phyloP scores from a whole-genome alignment of 371 early-diverging fungal genomes.

The Dentiscutata heterogama region DNA sequence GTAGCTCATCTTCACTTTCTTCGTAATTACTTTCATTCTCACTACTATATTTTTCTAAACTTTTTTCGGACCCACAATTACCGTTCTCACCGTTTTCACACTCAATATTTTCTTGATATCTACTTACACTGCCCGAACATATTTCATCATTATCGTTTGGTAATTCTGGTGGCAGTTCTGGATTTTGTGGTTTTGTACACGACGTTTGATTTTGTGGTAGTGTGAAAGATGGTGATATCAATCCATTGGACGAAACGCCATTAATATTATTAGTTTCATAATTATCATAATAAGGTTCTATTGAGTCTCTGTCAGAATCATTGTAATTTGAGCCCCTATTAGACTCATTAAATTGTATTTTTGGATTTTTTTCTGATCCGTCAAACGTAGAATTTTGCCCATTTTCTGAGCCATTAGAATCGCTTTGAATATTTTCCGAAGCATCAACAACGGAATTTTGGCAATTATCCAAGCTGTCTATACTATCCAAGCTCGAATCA shows the following conservation, averaged over 20 bases:
- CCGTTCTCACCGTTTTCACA: not conserved
- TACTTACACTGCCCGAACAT: not conserved
- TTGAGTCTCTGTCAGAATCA: not conserved
- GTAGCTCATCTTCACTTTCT: not conserved
- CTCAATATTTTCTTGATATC: not conserved
- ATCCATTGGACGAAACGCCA: not conserved
- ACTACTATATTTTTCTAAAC: not conserved
- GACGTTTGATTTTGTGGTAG: not conserved
- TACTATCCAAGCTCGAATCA: not conserved
- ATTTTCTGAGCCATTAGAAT: not conserved
- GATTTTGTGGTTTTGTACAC: conserved; percentile 9
- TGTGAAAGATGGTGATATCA: not conserved
- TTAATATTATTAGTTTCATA: not conserved
- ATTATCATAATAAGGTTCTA: not conserved
- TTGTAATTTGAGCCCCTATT: not conserved
- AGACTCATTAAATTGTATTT: not conserved
- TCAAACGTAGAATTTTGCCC: not conserved
- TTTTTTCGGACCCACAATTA: not conserved
- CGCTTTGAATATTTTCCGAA: not conserved
- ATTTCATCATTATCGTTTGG: not conserved
- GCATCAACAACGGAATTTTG: not conserved
- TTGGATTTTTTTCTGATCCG: not conserved
- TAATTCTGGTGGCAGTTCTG: not conserved
- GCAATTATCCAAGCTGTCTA: not conserved
- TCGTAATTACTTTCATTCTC: not conserved